Evolutionary conservation across 176 grass and related monocot genomes (phyloP), one percentile per base, ranked within the genome.

Genomic region (Aegilops longissima): DNA sequence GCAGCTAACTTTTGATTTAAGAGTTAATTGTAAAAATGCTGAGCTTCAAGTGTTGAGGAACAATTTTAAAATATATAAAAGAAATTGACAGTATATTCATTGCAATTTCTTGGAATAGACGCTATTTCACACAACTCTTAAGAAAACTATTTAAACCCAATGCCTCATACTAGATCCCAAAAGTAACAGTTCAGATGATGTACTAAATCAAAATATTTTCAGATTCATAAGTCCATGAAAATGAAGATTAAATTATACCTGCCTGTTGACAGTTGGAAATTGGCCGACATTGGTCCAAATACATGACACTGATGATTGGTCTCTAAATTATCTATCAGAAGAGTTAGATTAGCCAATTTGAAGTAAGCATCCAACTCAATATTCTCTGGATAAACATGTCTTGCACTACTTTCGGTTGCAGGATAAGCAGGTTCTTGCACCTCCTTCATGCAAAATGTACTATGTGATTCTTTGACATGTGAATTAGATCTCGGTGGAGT

Each of bases 241-340:
- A 76, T 84, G 82, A 45, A 81, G 73, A 66, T 83, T 59, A 67
- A 92, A 78, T 84, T 23, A 8, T 95, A 95, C 94, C 94, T 93
- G 88, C 69, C 78, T 82, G 80, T 74, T 91, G 91, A 91, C 51
- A 89, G 75, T 79, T 81, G 82, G 21, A 91, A 83, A 91, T 87
- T 91, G 84, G 71, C 42, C 51, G 94, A 91, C 81, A 92, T 75
- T 16, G 91, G 94, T 69, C 94, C 94, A 72, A 91, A 77, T 88
- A 95, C 71, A 29, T 89, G 89, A 88, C 68, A 91, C 47, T 87
- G 87, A 36, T 90, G 66, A 87, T 88, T 83, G 80, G 56, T 68
- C 66, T 92, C 91, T 76, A 89, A 82, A 88, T 95, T 73, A 81
- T 89, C 86, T 76, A 93, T 82, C 40, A 74, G 30, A 85, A 91